Conservation (phyloP, 2,329 filamentous ascomycete species). For the Diaporthe aspalathi region DNA sequence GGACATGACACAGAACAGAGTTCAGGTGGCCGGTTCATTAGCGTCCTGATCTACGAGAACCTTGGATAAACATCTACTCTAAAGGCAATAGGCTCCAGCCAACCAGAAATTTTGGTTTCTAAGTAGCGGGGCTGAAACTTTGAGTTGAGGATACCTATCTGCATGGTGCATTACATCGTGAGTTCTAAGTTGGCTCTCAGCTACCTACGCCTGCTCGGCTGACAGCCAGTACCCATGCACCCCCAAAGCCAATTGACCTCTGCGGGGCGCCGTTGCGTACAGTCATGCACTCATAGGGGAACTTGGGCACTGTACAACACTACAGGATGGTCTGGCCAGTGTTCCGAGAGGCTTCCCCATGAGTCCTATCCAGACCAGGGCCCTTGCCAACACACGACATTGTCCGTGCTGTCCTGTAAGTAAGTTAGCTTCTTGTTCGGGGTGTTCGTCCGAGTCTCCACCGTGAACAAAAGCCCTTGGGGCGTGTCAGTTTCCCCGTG, state of each 20-base stretch:
- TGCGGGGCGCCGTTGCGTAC: neutral
- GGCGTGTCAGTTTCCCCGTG: neutral
- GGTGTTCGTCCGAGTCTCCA: slow-evolving; percentile 27
- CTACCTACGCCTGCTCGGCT: neutral
- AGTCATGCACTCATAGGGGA: neutral
- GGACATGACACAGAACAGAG: slow-evolving; percentile 4
- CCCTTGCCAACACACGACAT: slow-evolving; percentile 2
- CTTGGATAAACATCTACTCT: slow-evolving; percentile 12
- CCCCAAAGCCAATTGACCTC: neutral
- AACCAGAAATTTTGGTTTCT: slow-evolving; percentile 19
- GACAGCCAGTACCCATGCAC: neutral
- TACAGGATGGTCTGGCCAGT: neutral
- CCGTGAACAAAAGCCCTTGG: neutral
- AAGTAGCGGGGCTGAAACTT: slow-evolving; percentile 8
- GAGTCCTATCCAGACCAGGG: neutral
- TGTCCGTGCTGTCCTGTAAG: neutral
- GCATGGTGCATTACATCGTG: neutral
- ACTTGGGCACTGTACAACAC: too few relatives aligned
- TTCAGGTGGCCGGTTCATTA: neutral
- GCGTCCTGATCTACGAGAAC: slow-evolving; percentile 11
- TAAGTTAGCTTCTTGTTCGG: neutral
- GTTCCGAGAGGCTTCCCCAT: neutral
- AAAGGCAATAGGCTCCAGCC: slow-evolving; percentile 19
- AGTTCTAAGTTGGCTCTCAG: neutral
- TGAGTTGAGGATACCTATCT: neutral